Evolutionary conservation across 2,329 filamentous ascomycete species (phyloP), one percentile per base, ranked within the genome.

Genomic region (Shiraia sp.): DNA sequence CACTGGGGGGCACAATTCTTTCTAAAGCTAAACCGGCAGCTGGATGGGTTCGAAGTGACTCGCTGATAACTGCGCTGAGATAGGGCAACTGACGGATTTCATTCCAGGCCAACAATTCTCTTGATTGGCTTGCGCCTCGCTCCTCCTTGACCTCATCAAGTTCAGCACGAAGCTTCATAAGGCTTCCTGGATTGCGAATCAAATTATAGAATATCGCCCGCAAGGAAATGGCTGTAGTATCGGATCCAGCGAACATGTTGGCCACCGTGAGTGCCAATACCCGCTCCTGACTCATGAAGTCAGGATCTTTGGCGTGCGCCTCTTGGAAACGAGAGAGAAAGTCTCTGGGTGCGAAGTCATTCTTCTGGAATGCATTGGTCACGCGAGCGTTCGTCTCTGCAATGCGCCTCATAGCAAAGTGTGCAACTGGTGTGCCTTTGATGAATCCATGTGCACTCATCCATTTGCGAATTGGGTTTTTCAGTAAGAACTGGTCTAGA

Each of bases 1-100:
- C 73, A 8, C 63, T 65, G 4, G 56, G 37, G 2, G 73, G 72
- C 0, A 66, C 63, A 1, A 71, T 59, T 7, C 73, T 58, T n/a
- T 68, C 68, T 3, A 76, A 52, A 4, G 56, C 59, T 29, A 70
- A 57, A 1, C 73, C 72, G 1, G 71, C 66, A 1, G 73, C 68
- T 4, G 73, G 73, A 47, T 75, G 71, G 12, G 68, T 55, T 4
- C 74, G 64, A 3, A 75, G 51, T 0, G 71, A 62, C 48, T 77
- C 73, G 38, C 72, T 68, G 48, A 76, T 72, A 12, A 73, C 64
- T 10, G 72, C 72, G 38, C 72, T 66, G 3, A 75, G 60, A 49
- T 73, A 75, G 0, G 70, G 45, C 10, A 57, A 36, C 6, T 50
- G 34, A 15, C 38, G 42, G 8, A 42, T 30, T 15, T 42, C 31